These are phyloP conservation scores for Lithospermum erythrorhizon DNA, from an alignment of 257 asterid species.

Conservation along the genomic window DNA sequence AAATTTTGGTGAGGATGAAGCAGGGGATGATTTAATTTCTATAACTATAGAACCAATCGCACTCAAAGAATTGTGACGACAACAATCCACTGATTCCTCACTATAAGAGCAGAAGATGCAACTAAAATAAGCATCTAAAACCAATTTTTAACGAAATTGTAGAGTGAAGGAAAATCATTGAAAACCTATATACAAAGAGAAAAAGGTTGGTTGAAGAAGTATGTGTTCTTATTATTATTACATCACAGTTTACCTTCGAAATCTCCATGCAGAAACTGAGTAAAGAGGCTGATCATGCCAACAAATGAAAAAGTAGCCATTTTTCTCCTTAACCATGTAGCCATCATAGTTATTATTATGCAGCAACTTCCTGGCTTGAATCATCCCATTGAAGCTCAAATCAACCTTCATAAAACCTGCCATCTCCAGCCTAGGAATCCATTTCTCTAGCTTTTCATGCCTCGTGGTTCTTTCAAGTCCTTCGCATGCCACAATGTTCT, in stretches of 20 bases:
- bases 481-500: constrained; percentile 57
- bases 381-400: constrained; percentile 47
- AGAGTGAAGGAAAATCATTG: background rate
- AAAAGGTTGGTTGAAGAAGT: background rate
- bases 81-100: too few relatives aligned
- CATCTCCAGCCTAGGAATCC: constrained; percentile 50
- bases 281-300: constrained; percentile 73
- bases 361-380: constrained; percentile 48
- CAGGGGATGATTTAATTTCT: too few relatives aligned
- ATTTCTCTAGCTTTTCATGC: constrained; percentile 63
- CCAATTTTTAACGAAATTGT: too few relatives aligned
- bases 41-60: too few relatives aligned
- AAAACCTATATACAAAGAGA: background rate
- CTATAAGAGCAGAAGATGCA: too few relatives aligned
- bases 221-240: constrained; percentile 3
- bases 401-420: constrained; percentile 49
- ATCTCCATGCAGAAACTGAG: constrained; percentile 63
- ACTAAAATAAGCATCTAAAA: too few relatives aligned
- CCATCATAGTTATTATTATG: constrained; percentile 49
- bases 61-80: too few relatives aligned
- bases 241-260: constrained; percentile 21
- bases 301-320: constrained; percentile 52
- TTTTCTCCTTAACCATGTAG: constrained; percentile 39
- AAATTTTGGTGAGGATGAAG: too few relatives aligned
- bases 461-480: constrained; percentile 51